Evolutionary conservation across 768 basidiomycete species (phyloP).

Genomic region (Boletus rubescentipes): DNA sequence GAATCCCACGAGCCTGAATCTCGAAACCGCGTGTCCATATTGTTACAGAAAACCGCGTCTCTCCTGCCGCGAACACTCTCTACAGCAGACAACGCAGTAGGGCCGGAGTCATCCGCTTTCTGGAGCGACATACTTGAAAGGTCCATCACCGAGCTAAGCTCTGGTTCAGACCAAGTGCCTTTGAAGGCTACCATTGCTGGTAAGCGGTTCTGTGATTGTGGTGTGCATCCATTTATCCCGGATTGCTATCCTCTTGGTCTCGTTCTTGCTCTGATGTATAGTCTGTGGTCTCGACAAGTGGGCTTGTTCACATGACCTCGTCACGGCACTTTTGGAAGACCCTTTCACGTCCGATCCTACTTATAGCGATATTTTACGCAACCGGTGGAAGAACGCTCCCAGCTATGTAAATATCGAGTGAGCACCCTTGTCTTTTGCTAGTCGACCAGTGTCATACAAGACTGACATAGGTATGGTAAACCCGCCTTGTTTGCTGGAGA

Average conservation of each 20-base stretch:
- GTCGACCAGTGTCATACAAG: not conserved
- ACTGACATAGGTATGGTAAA: constrained; percentile 22
- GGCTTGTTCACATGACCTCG: constrained; percentile 54
- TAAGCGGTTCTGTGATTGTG: constrained; percentile 29
- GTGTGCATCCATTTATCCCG: not conserved
- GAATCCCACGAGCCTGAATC: not conserved
- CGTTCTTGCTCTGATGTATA: constrained; percentile 23
- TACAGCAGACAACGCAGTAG: constrained; percentile 11
- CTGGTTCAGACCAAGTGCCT: constrained; percentile 31
- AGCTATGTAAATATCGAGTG: constrained; percentile 27
- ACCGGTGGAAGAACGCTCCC: constrained; percentile 47
- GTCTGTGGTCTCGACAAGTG: constrained; percentile 59
- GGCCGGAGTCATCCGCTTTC: constrained; percentile 37
- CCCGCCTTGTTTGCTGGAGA: constrained; percentile 19
- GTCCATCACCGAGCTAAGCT: constrained; percentile 32
- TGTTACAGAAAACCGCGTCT: constrained; percentile 49
- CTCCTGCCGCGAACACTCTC: constrained; percentile 47
- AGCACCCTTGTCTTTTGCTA: constrained; percentile 3
- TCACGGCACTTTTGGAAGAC: constrained; percentile 70
- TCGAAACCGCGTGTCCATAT: constrained; percentile 38
- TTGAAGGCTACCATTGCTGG: constrained; percentile 48
- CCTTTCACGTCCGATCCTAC: constrained; percentile 58
- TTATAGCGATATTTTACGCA: constrained; percentile 42
- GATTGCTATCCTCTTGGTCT: not conserved
- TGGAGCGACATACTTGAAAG: constrained; percentile 47